A percentile compares a stretch with the other conserved stretches of the same genome.
Conservation (phyloP, 2,329 filamentous ascomycete species). For the Fusarium sp. region DNA sequence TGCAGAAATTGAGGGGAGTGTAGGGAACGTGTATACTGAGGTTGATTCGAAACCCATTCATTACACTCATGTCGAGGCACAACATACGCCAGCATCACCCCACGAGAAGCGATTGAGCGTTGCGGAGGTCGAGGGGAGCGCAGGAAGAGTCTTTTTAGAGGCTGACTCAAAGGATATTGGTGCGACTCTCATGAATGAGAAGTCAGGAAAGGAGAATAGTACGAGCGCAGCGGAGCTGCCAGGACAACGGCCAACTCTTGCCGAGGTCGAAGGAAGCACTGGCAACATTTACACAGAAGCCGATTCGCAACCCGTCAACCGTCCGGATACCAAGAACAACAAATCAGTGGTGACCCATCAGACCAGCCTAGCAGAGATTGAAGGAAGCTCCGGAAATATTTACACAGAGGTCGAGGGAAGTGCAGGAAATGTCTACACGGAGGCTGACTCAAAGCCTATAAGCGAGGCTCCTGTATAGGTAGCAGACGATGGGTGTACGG, state of each 20-base stretch:
- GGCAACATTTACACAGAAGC: neutral
- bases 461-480: neutral
- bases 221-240: too few species aligned
- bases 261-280: neutral
- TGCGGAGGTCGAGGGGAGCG: neutral
- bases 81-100: too few species aligned
- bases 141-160: neutral
- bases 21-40: neutral
- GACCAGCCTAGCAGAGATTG: too few species aligned
- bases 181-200: neutral
- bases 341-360: too few species aligned
- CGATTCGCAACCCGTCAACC: neutral
- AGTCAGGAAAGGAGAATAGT: neutral
- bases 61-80: too few species aligned
- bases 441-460: slow-evolving; percentile 14
- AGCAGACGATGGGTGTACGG: too few species aligned
- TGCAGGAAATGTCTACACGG: slow-evolving; percentile 21
- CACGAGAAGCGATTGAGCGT: neutral
- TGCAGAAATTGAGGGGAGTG: neutral
- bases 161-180: neutral
- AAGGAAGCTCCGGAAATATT: too few species aligned
- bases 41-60: neutral
- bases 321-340: too few species aligned
- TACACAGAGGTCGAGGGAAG: slow-evolving; percentile 19
- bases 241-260: too few species aligned